Base-by-base conservation (phyloP, 2,329 filamentous ascomycete species). In the Penicillium sp. region DNA sequence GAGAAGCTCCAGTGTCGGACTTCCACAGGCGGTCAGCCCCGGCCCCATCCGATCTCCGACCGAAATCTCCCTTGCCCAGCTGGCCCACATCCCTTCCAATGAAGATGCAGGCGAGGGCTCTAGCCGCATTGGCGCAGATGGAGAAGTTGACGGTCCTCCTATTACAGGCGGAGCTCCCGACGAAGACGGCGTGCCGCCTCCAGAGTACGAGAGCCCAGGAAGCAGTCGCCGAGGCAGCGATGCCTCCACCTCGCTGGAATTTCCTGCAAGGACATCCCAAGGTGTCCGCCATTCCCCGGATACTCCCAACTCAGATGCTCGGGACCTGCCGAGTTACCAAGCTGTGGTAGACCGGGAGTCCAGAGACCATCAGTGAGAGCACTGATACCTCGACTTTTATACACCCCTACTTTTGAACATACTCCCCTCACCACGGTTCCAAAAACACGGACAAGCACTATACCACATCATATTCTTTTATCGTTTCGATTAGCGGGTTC, bases 31-130 rank as follows among this genome's bases (percentile, higher is more conserved):
- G 8, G 88, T 88, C 18, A 96, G 90, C 66, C 92, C 92, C 0
- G 94, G 94, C 3, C 94, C 94, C 1, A 81, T 91, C 55, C 83
- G 92, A 62, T 95, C 90, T 65, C 92, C 94, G 8, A 97, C 94
- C 10, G 94, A 97, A 70, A 99, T 99, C 60, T 96, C 92, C 8
- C 82, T 99, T 43, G 89, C 92, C 25, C 90, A 92, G 64, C 81
- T 96, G 47, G 86, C 89, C 40, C 88, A 87, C 52, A 79, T 87
- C 48, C 80, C 85, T 49, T 82, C 81, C 4, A 75, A 84, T 46
- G 81, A 83, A 56, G 87, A 92, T 60, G 81, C 85, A 50, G 82
- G 79, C n/a, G 89, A 90, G 65, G 89, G 91, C 51, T 80, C 83
- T 22, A 88, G 87, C 62, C 78, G 70, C 44, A 67, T 63, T 61